Percentiles rank a stretch among this genome's conserved stretches.
These are phyloP conservation scores for Saccharomycopsis sp. DNA, from an alignment of 805 yeast species.

Conservation along the genomic window DNA sequence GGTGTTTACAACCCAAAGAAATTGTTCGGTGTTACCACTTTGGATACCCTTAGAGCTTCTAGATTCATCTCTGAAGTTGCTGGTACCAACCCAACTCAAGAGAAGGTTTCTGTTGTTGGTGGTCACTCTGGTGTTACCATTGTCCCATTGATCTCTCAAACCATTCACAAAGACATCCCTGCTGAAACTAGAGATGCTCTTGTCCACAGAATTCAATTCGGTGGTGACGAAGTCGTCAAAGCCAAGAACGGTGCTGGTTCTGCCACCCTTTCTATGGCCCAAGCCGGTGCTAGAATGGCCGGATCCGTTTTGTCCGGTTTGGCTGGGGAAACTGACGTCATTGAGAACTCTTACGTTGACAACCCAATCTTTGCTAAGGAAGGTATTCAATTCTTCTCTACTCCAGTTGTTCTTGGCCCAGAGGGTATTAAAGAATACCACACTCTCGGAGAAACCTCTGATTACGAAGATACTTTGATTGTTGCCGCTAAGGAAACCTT, in stretches of 20 bases:
- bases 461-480: constrained; percentile 80
- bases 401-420: constrained; percentile 88
- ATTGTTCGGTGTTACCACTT: constrained; percentile 77
- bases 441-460: constrained; percentile 63
- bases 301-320: constrained; percentile 54
- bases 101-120: constrained; percentile 69
- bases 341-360: constrained; percentile 69
- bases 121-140: constrained; percentile 84
- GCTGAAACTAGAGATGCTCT: constrained; percentile 47
- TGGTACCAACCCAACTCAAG: constrained; percentile 50
- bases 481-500: constrained; percentile 81
- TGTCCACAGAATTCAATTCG: constrained; percentile 74
- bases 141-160: constrained; percentile 65
- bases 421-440: constrained; percentile 82
- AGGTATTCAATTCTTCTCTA: constrained; percentile 96
- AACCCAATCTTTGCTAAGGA: constrained; percentile 76
- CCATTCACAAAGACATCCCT: constrained; percentile 42
- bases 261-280: constrained; percentile 82
- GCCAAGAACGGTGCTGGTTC: constrained; percentile 83
- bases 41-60: constrained; percentile 69
- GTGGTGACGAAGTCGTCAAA: constrained; percentile 85
- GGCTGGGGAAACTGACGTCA: constrained; percentile 45
- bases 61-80: constrained; percentile 58
- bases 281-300: constrained; percentile 74
- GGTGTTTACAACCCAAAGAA: constrained; percentile 72